Evolutionary conservation across 1,284 basidiomycete genomes (phyloP).

Genomic region (Rhodotorula sp.): DNA sequence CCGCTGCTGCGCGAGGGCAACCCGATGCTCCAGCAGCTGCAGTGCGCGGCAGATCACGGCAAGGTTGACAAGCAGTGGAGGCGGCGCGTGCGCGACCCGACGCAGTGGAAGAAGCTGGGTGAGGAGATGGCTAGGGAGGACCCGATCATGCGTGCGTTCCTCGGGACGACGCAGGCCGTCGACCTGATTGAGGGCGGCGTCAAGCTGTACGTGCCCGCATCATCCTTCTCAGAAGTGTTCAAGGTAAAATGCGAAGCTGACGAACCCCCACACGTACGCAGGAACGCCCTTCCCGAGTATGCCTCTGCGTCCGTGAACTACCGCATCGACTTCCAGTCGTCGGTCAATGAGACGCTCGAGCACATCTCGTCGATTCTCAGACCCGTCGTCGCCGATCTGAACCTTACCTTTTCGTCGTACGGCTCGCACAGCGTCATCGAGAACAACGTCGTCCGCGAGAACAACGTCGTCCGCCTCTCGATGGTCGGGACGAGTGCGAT

Average conservation of each 20-base stretch:
- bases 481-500: constrained; percentile 51
- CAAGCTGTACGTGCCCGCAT: constrained; percentile 53
- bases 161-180: constrained; percentile 69
- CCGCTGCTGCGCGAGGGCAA: constrained; percentile 49
- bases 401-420: constrained; percentile 59
- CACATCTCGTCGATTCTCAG: constrained; percentile 56
- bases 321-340: constrained; percentile 60
- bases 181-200: constrained; percentile 68
- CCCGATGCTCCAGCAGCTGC: constrained; percentile 55
- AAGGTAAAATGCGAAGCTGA: neutral
- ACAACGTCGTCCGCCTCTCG: constrained; percentile 26
- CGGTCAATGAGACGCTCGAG: constrained; percentile 55
- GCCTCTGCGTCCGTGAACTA: constrained; percentile 58
- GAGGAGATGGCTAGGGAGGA: constrained; percentile 53
- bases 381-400: constrained; percentile 58
- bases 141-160: constrained; percentile 53
- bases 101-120: constrained; percentile 55
- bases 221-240: rapidly evolving
- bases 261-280: neutral
- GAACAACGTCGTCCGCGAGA: constrained; percentile 15
- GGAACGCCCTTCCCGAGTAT: constrained; percentile 43
- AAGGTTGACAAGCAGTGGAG: constrained; percentile 55
- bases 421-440: constrained; percentile 11
- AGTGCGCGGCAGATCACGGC: constrained; percentile 60
- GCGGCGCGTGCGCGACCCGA: constrained; percentile 52